These are phyloP conservation scores for Fraxinus quadrangulata DNA, from an alignment of 257 asterid genomes.

Conservation along the genomic window DNA sequence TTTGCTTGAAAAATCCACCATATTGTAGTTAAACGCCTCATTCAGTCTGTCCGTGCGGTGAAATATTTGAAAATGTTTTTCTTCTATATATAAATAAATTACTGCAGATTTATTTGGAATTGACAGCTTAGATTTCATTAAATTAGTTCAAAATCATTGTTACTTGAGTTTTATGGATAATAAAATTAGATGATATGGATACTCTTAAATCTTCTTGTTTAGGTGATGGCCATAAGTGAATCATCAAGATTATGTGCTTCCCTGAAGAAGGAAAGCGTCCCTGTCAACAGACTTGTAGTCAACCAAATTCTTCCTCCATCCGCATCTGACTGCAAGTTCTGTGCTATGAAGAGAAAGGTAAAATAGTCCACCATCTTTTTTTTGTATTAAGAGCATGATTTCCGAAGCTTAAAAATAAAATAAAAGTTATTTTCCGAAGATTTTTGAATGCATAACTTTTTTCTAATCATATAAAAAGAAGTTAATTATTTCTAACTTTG, in stretches of 20 bases:
- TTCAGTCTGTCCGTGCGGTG: background rate
- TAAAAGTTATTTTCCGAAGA: background rate
- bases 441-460: background rate
- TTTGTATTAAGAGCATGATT: background rate
- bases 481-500: background rate
- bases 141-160: background rate
- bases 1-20: background rate
- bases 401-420: background rate
- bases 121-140: background rate
- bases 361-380: background rate
- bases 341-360: constrained; percentile 93
- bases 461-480: background rate
- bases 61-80: background rate
- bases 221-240: constrained; percentile 99
- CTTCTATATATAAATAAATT: background rate
- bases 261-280: constrained; percentile 83
- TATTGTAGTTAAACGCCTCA: background rate
- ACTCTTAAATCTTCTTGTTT: constrained; percentile 6
- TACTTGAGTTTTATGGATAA: constrained; percentile 6
- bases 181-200: background rate
- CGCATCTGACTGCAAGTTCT: constrained; percentile 93
- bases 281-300: constrained; percentile 86
- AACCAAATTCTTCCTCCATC: constrained; percentile 92
- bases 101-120: background rate
- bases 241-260: constrained; percentile 94